A percentile compares a stretch with the other conserved stretches of the same genome.
phyloP scores from a whole-genome alignment of 2,329 filamentous ascomycete species.

The Fusarium nisikadoi region DNA sequence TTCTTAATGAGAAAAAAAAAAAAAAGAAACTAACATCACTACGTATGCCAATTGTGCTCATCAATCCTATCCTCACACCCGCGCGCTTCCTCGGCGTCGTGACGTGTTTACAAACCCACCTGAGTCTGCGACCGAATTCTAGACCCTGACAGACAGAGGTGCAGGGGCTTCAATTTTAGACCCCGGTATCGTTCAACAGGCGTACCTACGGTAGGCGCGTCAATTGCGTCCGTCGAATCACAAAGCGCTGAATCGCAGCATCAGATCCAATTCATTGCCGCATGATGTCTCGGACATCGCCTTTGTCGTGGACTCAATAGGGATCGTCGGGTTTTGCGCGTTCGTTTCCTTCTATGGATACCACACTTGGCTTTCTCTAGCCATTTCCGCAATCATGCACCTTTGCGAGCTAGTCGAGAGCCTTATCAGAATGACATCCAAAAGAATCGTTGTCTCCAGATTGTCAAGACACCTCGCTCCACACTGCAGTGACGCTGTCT shows the following conservation, averaged over 20 bases:
- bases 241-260: conserved; percentile 8
- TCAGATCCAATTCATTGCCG: conserved; percentile 13
- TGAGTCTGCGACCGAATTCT: conserved; percentile 34
- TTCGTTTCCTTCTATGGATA: conserved; percentile 2
- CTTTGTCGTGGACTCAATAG: background rate
- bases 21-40: conserved; percentile 5
- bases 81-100: conserved; percentile 25
- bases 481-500: conserved; percentile 29
- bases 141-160: conserved; percentile 26
- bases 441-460: conserved; percentile 7
- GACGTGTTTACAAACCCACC: conserved; percentile 42
- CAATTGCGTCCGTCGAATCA: conserved; percentile 29
- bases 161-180: conserved; percentile 13
- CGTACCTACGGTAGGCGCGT: conserved; percentile 20
- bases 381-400: background rate
- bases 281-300: conserved; percentile 1
- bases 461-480: conserved; percentile 17
- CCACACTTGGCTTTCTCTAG: background rate
- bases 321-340: background rate
- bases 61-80: conserved; percentile 14
- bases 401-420: conserved; percentile 9
- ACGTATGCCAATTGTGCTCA: conserved; percentile 22
- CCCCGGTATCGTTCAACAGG: conserved; percentile 11
- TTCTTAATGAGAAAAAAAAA: background rate
- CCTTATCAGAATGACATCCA: conserved; percentile 12